A percentile compares a stretch with the other conserved stretches of the same genome.
Conservation (phyloP, 345 rosid species). For the Euphorbia tirucalli region DNA sequence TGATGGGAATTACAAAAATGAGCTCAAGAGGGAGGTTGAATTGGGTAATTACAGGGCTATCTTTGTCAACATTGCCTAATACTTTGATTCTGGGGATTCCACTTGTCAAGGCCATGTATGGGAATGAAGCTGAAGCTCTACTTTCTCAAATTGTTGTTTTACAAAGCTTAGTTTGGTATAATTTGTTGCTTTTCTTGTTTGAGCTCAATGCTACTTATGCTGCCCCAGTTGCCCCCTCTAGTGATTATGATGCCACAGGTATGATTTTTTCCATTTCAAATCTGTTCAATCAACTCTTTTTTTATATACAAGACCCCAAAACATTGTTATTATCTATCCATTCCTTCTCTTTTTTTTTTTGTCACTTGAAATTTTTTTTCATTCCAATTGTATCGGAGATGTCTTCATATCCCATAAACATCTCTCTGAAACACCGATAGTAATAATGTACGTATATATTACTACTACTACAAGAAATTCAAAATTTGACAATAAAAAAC, state of each 20-base stretch:
- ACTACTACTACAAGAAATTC: too few species aligned
- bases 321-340: too few species aligned
- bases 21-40: conserved; percentile 49
- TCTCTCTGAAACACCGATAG: too few species aligned
- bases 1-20: conserved; percentile 41
- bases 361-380: too few species aligned
- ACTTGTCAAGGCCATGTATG: conserved; percentile 64
- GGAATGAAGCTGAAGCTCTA: conserved; percentile 51
- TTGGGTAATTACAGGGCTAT: conserved; percentile 68
- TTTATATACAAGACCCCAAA: too few species aligned
- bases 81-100: conserved; percentile 87
- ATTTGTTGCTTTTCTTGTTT: conserved; percentile 60
- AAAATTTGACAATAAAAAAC: too few species aligned
- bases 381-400: too few species aligned
- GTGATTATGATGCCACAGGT: conserved; percentile 52
- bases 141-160: conserved; percentile 73
- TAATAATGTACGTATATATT: too few species aligned
- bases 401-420: too few species aligned
- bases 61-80: conserved; percentile 75
- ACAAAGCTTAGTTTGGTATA: conserved; percentile 86
- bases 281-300: too few species aligned
- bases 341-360: too few species aligned
- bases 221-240: conserved; percentile 36
- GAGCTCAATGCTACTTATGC: conserved; percentile 61
- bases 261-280: too few species aligned